Conservation (phyloP, 139 green algal genomes). For the Micractinium sp. region DNA sequence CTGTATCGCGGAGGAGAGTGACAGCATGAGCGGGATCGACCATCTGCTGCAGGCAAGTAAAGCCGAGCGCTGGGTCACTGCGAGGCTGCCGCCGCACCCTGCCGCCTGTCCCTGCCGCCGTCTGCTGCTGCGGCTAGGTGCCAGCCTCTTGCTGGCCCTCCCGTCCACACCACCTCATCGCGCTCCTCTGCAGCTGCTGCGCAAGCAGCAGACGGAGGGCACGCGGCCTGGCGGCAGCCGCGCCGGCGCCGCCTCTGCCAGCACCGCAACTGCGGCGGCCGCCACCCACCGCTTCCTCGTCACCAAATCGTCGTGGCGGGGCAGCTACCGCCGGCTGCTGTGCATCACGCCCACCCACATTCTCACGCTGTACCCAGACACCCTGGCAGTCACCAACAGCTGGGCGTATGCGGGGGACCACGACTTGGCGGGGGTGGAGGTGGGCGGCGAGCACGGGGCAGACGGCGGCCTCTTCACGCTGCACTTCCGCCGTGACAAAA, state of each 20-base stretch:
- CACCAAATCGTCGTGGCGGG: slow-evolving; percentile 85
- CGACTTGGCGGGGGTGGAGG: slow-evolving; percentile 55
- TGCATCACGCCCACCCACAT: slow-evolving; percentile 73
- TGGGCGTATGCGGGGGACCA: slow-evolving; percentile 71
- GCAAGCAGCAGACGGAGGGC: slow-evolving; percentile 10
- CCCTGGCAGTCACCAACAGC: slow-evolving; percentile 81
- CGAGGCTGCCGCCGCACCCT: too few species aligned
- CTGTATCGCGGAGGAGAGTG: too few species aligned
- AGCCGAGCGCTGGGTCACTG: neutral
- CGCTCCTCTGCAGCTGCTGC: slow-evolving; percentile 17
- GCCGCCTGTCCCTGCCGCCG: too few species aligned
- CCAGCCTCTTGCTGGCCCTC: neutral
- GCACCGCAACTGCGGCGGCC: neutral
- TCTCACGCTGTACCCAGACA: slow-evolving; percentile 79
- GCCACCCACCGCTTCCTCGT: slow-evolving; percentile 65
- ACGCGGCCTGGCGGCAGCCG: neutral
- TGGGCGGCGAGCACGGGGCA: slow-evolving; percentile 40
- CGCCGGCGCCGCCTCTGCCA: neutral
- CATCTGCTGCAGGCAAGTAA: slow-evolving; percentile 21
- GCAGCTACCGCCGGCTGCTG: slow-evolving; percentile 80
- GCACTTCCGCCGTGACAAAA: slow-evolving; percentile 69
- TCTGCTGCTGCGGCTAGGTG: neutral
- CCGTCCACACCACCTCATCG: neutral
- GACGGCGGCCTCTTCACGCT: slow-evolving; percentile 72
- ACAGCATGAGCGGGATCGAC: slow-evolving; percentile 38